These are phyloP conservation scores for Astragalus membranaceus DNA, from an alignment of 306 rosid species.

Conservation along the genomic window DNA sequence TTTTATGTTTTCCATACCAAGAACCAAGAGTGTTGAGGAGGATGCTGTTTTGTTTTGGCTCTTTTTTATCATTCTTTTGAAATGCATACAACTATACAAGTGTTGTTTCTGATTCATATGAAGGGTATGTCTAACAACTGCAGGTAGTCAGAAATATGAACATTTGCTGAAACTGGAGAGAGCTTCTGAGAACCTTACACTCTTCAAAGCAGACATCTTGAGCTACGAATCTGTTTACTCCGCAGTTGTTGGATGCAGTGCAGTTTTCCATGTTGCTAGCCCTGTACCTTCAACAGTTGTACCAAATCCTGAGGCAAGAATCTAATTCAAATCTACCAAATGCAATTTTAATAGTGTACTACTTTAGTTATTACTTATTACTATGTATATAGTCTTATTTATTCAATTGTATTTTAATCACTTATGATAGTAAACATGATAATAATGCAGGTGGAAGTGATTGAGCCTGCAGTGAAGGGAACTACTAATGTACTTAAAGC, in stretches of 20 bases:
- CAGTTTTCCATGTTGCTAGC: constrained; percentile 49
- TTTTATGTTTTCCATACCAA: too few relatives aligned
- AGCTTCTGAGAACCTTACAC: constrained; percentile 36
- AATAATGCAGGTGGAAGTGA: constrained; percentile 37
- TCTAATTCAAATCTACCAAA: not conserved
- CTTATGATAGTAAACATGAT: not conserved
- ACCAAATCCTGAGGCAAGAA: constrained; percentile 33
- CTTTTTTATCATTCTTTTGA: not conserved
- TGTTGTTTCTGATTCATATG: not conserved
- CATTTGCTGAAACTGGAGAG: constrained; percentile 27
- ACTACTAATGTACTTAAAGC: constrained; percentile 43
- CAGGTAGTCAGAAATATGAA: constrained; percentile 32
- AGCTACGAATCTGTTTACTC: constrained; percentile 28
- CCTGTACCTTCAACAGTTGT: constrained; percentile 35
- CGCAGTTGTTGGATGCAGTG: constrained; percentile 35
- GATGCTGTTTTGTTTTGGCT: not conserved
- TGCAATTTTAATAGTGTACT: not conserved
- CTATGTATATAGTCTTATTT: too few relatives aligned
- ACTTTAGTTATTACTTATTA: too few relatives aligned
- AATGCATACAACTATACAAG: not conserved
- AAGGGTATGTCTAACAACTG: not conserved
- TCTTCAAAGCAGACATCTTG: constrained; percentile 38
- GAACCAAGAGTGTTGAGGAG: not conserved
- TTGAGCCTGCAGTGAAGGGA: constrained; percentile 72
- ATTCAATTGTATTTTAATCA: too few relatives aligned